These are phyloP conservation scores for Fomitopsis schrenkii DNA, from an alignment of 1,284 basidiomycete species.

Conservation along the genomic window DNA sequence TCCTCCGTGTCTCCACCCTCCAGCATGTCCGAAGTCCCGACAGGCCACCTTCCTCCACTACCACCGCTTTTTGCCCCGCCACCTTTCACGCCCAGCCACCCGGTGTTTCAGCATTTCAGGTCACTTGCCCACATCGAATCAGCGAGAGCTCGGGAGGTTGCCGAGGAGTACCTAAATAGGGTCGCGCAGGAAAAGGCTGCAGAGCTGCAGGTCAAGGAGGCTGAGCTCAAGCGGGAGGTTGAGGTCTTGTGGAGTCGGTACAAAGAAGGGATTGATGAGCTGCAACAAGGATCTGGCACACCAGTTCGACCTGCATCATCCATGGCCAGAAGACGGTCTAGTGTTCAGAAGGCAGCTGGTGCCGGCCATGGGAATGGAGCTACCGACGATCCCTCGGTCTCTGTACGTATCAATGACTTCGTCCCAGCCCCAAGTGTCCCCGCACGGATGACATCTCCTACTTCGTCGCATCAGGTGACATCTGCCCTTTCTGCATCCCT, in stretches of 20 bases:
- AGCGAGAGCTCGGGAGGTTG: conserved; percentile 45
- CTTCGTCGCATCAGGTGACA: conserved; percentile 32
- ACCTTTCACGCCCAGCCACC: conserved; percentile 73
- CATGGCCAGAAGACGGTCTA: conserved; percentile 15
- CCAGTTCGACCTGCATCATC: conserved; percentile 3
- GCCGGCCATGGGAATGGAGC: conserved; percentile 5
- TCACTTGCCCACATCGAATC: conserved; percentile 54
- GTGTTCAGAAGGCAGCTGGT: conserved; percentile 8
- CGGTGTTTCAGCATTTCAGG: conserved; percentile 63
- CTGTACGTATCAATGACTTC: conserved; percentile 52
- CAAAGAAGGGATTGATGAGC: conserved; percentile 43
- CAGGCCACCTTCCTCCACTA: conserved; percentile 30
- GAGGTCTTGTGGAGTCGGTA: conserved; percentile 62
- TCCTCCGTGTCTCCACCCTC: conserved; percentile 8
- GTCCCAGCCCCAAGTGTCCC: conserved; percentile 41
- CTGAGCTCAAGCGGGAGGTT: conserved; percentile 51
- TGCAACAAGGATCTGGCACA: conserved; percentile 33
- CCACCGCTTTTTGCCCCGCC: conserved; percentile 63
- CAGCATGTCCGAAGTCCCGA: conserved; percentile 21
- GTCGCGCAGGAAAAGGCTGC: conserved; percentile 53
- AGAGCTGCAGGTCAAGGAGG: conserved; percentile 55
- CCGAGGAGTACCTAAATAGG: conserved; percentile 55
- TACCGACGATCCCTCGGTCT: conserved; percentile 18
- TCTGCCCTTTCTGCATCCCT: conserved; percentile 72
- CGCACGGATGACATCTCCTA: conserved; percentile 31